Conservation (phyloP, 2,329 filamentous ascomycete species). For the Dendrostoma leiphaemia region DNA sequence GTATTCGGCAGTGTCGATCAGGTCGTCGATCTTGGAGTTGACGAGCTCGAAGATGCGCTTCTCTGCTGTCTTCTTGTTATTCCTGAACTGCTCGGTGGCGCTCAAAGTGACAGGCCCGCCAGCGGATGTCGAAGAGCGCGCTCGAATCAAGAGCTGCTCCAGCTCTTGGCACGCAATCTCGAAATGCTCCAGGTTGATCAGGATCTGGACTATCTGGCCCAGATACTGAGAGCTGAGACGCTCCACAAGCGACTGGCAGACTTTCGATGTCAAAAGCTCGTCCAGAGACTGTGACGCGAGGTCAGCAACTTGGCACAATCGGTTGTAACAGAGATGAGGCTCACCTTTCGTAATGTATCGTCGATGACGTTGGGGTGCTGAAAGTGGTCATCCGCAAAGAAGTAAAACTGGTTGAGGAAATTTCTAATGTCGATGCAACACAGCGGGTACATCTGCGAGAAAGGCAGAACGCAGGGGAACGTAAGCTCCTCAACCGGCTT, state of each 20-base stretch:
- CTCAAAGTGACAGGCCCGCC: constrained; percentile 76
- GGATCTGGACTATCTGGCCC: constrained; percentile 95
- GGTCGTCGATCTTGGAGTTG: constrained; percentile 96
- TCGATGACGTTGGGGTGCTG: constrained; percentile 88
- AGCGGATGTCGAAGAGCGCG: constrained; percentile 76
- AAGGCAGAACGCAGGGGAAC: constrained; percentile 94
- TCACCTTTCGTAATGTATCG: constrained; percentile 76
- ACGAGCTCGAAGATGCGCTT: constrained; percentile 98
- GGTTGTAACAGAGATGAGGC: background rate
- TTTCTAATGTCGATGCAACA: constrained; percentile 98
- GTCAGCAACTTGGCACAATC: background rate
- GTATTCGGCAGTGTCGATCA: constrained; percentile 96
- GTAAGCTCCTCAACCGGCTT: constrained; percentile 72
- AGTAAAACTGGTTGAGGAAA: constrained; percentile 97
- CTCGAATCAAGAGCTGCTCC: constrained; percentile 80
- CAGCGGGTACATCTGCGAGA: constrained; percentile 98
- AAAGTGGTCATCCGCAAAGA: constrained; percentile 95
- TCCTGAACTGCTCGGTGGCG: constrained; percentile 83
- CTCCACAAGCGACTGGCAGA: constrained; percentile 87
- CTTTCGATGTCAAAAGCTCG: constrained; percentile 86
- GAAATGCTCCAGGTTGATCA: constrained; percentile 97
- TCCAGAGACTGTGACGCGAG: constrained; percentile 69
- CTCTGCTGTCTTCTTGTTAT: constrained; percentile 92
- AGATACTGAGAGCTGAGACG: constrained; percentile 88
- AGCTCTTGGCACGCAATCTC: constrained; percentile 89